Evolutionary conservation across 768 basidiomycete genomes (phyloP), one percentile per base, ranked within the genome.

Genomic region (Hemileccinum impolitum): DNA sequence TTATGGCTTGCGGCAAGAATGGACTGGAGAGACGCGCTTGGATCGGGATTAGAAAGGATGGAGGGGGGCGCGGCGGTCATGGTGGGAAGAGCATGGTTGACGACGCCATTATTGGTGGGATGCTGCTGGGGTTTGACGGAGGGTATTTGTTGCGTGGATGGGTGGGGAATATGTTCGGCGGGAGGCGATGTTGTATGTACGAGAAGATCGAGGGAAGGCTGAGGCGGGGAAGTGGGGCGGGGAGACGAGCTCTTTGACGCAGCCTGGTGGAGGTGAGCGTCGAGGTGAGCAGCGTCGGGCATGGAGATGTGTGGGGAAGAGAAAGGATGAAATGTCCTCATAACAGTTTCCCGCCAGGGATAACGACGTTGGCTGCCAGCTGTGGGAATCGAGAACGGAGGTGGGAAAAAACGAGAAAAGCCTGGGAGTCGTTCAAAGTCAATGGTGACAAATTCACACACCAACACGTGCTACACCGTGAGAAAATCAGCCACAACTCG

Each of bases 341-440:
- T 72, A 62, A 68, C 64, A 62, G 57, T 70, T 72, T 67, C 72
- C 70, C 67, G 71, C 61, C 65, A 63, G 61, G 67, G 67, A 67
- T 67, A 60, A 58, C 59, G 58, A 63, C 42, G 64, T 66, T 65
- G 65, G 61, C 60, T 65, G 66, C 63, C 64, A 62, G 68, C 71
- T 75, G 73, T 75, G 73, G 73, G 74, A 75, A 75, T 65, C 54
- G 58, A 58, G 56, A 63, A 57, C 63, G 63, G 62, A 70, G 69
- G 72, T 75, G 73, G 74, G 73, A 75, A 75, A 54, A 73, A 75
- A 74, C 54, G 52, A 58, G 47, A 56, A 53, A 53, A 50, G 59
- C 61, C 61, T 68, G 66, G 58, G 59, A 58, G 58, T 52, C 46
- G 52, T 56, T 32, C 55, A 65, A 59, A 49, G 51, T 54, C 43